phyloP scores from a whole-genome alignment of 345 rosid species.

The Citrus inodora region DNA sequence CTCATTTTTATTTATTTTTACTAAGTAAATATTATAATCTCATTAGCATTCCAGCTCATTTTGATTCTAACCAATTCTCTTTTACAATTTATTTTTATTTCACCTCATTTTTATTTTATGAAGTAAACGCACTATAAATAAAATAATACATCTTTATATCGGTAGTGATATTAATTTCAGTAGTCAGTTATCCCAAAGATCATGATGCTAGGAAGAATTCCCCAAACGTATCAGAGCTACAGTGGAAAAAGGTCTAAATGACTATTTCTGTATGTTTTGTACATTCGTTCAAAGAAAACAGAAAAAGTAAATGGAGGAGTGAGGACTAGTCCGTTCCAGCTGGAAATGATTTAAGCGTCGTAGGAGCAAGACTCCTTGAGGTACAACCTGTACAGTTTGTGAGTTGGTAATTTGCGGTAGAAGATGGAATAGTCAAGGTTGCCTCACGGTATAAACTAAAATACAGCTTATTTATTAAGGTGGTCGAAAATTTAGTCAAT shows the following conservation, averaged over 20 bases:
- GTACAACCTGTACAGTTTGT: too few species aligned
- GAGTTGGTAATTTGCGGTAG: too few species aligned
- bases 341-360: not conserved
- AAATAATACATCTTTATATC: not conserved
- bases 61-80: accelerated
- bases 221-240: not conserved
- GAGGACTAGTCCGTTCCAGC: not conserved
- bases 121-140: not conserved
- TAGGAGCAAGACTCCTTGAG: too few species aligned
- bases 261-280: too few species aligned
- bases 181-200: not conserved
- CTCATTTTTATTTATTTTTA: too few species aligned
- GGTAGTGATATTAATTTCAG: not conserved
- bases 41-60: accelerated
- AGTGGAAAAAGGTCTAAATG: not conserved
- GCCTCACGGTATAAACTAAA: too few species aligned
- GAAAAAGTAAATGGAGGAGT: not conserved
- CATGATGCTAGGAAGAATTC: not conserved
- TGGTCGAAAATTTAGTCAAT: too few species aligned
- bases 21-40: accelerated
- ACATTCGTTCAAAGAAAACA: not conserved
- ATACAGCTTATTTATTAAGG: too few species aligned
- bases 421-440: too few species aligned
- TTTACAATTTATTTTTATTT: too few species aligned
- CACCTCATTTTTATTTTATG: too few species aligned